Base-by-base conservation (phyloP, 495 filamentous ascomycete genomes). In the Durotheca rogersii region DNA sequence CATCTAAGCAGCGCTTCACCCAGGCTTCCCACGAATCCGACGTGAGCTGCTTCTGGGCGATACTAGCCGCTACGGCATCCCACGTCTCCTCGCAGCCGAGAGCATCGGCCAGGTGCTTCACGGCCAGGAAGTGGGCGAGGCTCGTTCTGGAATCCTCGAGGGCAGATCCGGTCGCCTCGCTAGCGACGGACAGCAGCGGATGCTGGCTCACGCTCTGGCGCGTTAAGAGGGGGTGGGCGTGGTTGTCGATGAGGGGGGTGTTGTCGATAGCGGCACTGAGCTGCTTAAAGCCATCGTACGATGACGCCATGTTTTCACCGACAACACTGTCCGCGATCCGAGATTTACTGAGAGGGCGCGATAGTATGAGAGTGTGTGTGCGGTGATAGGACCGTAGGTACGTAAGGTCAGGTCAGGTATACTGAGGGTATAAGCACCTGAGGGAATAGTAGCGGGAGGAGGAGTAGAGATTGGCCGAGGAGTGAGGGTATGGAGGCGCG, bases 241-340 rank as follows among this genome's bases (percentile, higher is more conserved):
- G 90, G 62, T 92, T 84, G 64, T 96, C 90, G 61, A 96, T 91
- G 53, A 92, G 78, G 0, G 90, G 89, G 27, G 83, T 87, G 11
- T 58, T 74, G 48, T 79, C 76, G 38, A 93, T 82, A 36, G 67
- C 73, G 7, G 60, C 64, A 11, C 60, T 58, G 20, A 75, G 65
- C 46, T 61, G 36, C 14, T 62, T 61, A 7, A 71, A 29, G 37
- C 69, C 61, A 11, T 21, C 29, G 23, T 41, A 36, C 17, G 29
- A n/a, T 21, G 21, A 53, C 10, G 44, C 41, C 56, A 59, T 59
- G 12, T 34, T 53, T 31, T 4, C 17, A 1, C 19, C 1, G 3
- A 20, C 12, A 23, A 44, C n/a, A n/a, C n/a, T n/a, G n/a, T n/a
- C n/a, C n/a, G n/a, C n/a, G n/a, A n/a, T n/a, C n/a, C n/a, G n/a